These are phyloP conservation scores for Cornus kousa DNA, from an alignment of 148 eudicot genomes.

Conservation along the genomic window DNA sequence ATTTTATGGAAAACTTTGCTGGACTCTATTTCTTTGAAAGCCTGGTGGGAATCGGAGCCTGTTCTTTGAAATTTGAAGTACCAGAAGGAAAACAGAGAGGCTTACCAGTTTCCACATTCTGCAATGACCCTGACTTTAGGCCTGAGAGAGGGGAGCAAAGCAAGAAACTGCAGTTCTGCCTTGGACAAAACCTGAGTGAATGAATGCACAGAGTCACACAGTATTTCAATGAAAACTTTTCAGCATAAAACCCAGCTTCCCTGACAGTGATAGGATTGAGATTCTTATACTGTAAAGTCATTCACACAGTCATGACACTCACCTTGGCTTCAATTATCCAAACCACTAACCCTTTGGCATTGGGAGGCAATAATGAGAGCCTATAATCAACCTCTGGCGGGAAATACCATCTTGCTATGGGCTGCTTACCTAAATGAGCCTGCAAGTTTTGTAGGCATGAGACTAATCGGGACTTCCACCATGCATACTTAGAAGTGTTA, in stretches of 20 bases:
- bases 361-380: conserved; percentile 76
- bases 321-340: conserved; percentile 94
- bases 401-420: conserved; percentile 92
- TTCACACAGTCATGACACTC: not conserved
- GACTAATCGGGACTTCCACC: not conserved
- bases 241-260: not conserved
- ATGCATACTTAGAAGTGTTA: not conserved
- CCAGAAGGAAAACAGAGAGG: not conserved
- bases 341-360: conserved; percentile 75
- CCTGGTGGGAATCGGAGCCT: not conserved
- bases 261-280: not conserved
- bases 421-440: conserved; percentile 96
- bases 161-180: conserved; percentile 85
- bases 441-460: conserved; percentile 16
- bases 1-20: too few relatives aligned
- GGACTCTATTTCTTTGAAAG: not conserved
- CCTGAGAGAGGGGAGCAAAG: conserved; percentile 81
- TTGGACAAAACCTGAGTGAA: conserved; percentile 67
- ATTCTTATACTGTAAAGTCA: not conserved
- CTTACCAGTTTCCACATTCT: conserved; percentile 95
- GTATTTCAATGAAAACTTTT: not conserved
- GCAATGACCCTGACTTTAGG: conserved; percentile 92
- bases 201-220: not conserved
- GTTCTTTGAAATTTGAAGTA: too few relatives aligned
- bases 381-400: conserved; percentile 95